Evolutionary conservation across 148 eudicot genomes (phyloP).

Genomic region (Polygonum maritimum): DNA sequence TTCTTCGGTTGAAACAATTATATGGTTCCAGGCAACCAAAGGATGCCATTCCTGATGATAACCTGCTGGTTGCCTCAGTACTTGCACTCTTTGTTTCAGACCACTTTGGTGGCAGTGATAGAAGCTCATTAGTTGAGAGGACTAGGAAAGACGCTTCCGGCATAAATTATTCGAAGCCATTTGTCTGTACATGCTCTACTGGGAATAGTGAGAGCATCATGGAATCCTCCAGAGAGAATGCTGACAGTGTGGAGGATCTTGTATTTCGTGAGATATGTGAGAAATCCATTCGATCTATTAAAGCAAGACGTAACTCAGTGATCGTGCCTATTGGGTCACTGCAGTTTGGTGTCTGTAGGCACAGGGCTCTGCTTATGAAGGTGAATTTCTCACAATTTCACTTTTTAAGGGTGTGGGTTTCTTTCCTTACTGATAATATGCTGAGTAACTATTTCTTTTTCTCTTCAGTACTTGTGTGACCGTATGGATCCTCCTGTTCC

Average conservation of each 20-base stretch:
- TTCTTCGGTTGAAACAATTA: conserved; percentile 49
- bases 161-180: conserved; percentile 72
- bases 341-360: conserved; percentile 90
- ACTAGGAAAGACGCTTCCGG: conserved; percentile 74
- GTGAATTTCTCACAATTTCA: conserved; percentile 21
- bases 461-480: conserved; percentile 77
- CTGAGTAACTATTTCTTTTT: conserved; percentile 16
- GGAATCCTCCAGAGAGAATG: conserved; percentile 24
- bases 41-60: conserved; percentile 33
- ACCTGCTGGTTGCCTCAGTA: conserved; percentile 71
- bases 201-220: conserved; percentile 39
- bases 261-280: conserved; percentile 62
- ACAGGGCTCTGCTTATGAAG: conserved; percentile 90
- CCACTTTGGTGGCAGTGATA: conserved; percentile 95
- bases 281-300: conserved; percentile 51
- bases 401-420: not conserved
- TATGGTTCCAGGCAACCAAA: conserved; percentile 30
- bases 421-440: not conserved
- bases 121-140: conserved; percentile 46
- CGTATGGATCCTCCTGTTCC: conserved; percentile 90
- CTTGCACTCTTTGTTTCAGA: conserved; percentile 97
- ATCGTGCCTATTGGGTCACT: conserved; percentile 79
- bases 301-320: conserved; percentile 53
- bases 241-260: conserved; percentile 41
- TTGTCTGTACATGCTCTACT: conserved; percentile 81